Conservation (phyloP, 768 basidiomycete species). For the Panaeolus cyanescens region DNA sequence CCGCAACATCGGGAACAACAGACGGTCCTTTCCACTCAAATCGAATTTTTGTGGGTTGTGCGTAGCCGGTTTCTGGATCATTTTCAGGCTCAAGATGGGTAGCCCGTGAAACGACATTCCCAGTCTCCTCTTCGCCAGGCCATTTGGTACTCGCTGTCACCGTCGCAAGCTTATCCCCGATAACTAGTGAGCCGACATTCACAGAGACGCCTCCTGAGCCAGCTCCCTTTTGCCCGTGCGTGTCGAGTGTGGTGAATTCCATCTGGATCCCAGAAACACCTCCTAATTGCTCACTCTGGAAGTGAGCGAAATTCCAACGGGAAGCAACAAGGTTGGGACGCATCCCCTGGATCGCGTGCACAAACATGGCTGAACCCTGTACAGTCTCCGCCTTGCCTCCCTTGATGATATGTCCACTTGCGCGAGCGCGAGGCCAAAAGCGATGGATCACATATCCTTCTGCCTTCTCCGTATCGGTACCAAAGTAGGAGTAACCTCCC, state of each 20-base stretch:
- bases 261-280: slow-evolving; percentile 89
- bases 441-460: slow-evolving; percentile 89
- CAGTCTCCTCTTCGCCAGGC: slow-evolving; percentile 58
- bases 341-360: slow-evolving; percentile 99
- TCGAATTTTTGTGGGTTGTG: slow-evolving; percentile 63
- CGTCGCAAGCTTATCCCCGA: slow-evolving; percentile 72
- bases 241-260: slow-evolving; percentile 88
- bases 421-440: slow-evolving; percentile 79
- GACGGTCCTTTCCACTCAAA: slow-evolving; percentile 83
- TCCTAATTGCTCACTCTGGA: slow-evolving; percentile 73
- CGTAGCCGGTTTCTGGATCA: slow-evolving; percentile 85
- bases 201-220: slow-evolving; percentile 84
- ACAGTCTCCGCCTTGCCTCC: slow-evolving; percentile 61
- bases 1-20: slow-evolving; percentile 50
- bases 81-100: slow-evolving; percentile 58
- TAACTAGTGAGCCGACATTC: slow-evolving; percentile 84
- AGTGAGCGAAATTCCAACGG: slow-evolving; percentile 94
- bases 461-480: slow-evolving; percentile 62
- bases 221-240: slow-evolving; percentile 75
- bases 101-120: slow-evolving; percentile 62
- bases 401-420: slow-evolving; percentile 66
- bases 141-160: slow-evolving; percentile 83
- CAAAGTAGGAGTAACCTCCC: slow-evolving; percentile 91
- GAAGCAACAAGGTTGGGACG: slow-evolving; percentile 91
- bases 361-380: slow-evolving; percentile 79